Evolutionary conservation across 495 filamentous ascomycete species (phyloP).

Genomic region (Penicillium bialowiezense): DNA sequence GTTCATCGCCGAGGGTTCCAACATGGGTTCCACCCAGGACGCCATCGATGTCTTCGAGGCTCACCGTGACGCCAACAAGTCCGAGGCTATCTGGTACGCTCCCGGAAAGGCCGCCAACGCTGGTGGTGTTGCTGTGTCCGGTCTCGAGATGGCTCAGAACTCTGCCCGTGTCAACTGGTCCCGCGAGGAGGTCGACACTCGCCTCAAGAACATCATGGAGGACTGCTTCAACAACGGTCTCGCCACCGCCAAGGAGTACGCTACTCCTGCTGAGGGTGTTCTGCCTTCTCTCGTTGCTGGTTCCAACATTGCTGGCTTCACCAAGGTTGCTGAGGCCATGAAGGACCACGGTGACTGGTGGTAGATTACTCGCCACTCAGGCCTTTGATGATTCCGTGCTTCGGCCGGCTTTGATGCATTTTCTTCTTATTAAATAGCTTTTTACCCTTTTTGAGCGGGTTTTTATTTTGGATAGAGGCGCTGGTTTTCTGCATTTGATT

Average conservation of each 20-base stretch:
- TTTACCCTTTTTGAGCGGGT: constrained; percentile 32
- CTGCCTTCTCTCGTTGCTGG: constrained; percentile 89
- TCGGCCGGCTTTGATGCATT: constrained; percentile 20
- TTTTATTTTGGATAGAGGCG: constrained; percentile 35
- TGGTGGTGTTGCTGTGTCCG: constrained; percentile 95
- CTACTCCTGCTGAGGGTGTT: constrained; percentile 70
- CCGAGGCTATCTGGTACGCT: constrained; percentile 85
- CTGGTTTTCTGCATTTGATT: constrained; percentile 34
- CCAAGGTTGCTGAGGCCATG: constrained; percentile 94
- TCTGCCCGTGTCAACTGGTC: constrained; percentile 82
- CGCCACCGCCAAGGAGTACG: constrained; percentile 84
- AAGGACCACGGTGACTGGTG: constrained; percentile 98
- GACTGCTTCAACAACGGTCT: constrained; percentile 89
- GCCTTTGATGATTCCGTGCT: constrained; percentile 10
- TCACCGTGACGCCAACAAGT: constrained; percentile 64
- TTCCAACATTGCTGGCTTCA: constrained; percentile 95
- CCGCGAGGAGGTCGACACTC: constrained; percentile 83
- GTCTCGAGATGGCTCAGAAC: constrained; percentile 99
- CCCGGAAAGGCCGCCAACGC: constrained; percentile 94
- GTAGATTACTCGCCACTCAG: constrained; percentile 37
- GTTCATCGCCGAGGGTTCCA: constrained; percentile 95
- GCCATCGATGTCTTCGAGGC: constrained; percentile 95
- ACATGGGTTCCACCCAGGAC: constrained; percentile 97
- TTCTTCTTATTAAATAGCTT: constrained; percentile 18
- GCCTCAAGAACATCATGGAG: constrained; percentile 93